These are phyloP conservation scores for Trametes hirsuta DNA, from an alignment of 1,284 basidiomycete species.

Conservation along the genomic window DNA sequence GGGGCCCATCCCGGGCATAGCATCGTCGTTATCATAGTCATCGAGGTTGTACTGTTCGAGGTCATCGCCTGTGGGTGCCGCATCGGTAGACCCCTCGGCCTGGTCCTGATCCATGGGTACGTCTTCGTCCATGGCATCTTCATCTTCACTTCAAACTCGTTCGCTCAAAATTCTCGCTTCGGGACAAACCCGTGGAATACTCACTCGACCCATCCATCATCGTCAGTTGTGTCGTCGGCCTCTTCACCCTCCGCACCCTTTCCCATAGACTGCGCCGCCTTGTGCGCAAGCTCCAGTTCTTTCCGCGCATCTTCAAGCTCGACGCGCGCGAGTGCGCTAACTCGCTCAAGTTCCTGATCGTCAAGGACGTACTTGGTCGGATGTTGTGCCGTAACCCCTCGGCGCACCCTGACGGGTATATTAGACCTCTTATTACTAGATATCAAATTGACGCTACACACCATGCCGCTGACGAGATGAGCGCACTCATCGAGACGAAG, in stretches of 20 bases:
- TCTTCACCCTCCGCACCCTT: slow-evolving; percentile 66
- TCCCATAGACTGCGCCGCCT: slow-evolving; percentile 76
- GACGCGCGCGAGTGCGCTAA: slow-evolving; percentile 86
- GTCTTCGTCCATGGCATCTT: slow-evolving; percentile 72
- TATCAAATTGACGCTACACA: slow-evolving; percentile 23
- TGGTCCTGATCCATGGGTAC: slow-evolving; percentile 39
- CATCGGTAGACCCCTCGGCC: slow-evolving; percentile 30
- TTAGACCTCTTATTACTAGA: neutral
- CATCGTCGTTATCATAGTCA: slow-evolving; percentile 89
- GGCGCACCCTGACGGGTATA: slow-evolving; percentile 70
- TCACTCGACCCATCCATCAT: slow-evolving; percentile 83
- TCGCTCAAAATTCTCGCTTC: slow-evolving; percentile 26
- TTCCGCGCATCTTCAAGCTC: slow-evolving; percentile 87
- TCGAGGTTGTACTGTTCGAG: slow-evolving; percentile 93
- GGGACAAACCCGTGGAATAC: slow-evolving; percentile 39
- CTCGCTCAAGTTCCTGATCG: slow-evolving; percentile 88
- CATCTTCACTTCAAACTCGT: slow-evolving; percentile 45
- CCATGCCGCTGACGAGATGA: slow-evolving; percentile 67
- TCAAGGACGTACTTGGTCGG: slow-evolving; percentile 92
- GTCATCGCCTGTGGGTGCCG: slow-evolving; percentile 66
- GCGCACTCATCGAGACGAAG: slow-evolving; percentile 58
- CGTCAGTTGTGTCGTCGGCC: slow-evolving; percentile 49
- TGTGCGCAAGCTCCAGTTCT: slow-evolving; percentile 83
- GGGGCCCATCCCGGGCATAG: slow-evolving; percentile 72
- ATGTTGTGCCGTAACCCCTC: slow-evolving; percentile 77